These are phyloP conservation scores for Suillus bovinus DNA, from an alignment of 768 basidiomycete genomes.

Conservation along the genomic window DNA sequence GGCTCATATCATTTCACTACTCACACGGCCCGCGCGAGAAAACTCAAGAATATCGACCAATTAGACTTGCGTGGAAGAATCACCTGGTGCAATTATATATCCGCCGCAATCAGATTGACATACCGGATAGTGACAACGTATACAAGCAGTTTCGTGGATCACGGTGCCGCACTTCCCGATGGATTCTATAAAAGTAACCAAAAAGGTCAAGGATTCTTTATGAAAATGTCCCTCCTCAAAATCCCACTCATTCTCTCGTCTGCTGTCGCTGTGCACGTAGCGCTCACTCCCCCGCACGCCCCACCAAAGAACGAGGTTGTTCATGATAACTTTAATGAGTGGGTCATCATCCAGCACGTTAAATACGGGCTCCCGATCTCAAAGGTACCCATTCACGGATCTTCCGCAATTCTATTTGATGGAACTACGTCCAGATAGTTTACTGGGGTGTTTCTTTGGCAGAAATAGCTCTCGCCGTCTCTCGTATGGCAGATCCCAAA, in stretches of 20 bases:
- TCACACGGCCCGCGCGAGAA: background rate
- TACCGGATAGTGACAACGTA: background rate
- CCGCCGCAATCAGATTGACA: background rate
- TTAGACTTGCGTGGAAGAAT: background rate
- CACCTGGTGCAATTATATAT: background rate
- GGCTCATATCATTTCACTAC: too few species aligned
- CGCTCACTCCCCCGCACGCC: slow-evolving; percentile 47
- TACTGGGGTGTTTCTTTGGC: slow-evolving; percentile 7
- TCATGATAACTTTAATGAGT: slow-evolving; percentile 3
- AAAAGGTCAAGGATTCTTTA: background rate
- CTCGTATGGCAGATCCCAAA: background rate
- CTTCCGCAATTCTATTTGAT: background rate
- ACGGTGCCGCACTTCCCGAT: background rate
- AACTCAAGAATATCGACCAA: background rate
- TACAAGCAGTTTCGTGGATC: background rate
- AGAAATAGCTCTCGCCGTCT: background rate
- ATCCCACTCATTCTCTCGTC: slow-evolving; percentile 44
- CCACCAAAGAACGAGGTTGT: slow-evolving; percentile 38
- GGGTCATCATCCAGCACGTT: background rate
- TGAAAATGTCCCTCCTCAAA: slow-evolving; percentile 35
- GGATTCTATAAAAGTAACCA: background rate
- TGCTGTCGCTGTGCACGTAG: slow-evolving; percentile 41
- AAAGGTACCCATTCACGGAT: background rate
- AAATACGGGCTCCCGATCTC: background rate
- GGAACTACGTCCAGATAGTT: background rate